phyloP scores from a whole-genome alignment of 1,284 basidiomycete species.

The Boletus sp. region DNA sequence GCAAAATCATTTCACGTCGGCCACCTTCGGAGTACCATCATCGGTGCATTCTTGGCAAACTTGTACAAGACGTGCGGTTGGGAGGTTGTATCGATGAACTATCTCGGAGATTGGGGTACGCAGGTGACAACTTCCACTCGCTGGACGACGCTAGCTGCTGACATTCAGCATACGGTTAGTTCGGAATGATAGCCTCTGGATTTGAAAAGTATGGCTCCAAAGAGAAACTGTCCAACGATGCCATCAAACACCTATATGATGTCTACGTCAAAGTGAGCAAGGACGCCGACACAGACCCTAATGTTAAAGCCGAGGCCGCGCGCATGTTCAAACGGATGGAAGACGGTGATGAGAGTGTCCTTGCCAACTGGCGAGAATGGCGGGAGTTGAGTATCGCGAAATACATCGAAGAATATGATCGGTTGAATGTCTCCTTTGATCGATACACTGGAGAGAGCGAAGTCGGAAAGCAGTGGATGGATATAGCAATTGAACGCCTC shows the following conservation, averaged over 20 bases:
- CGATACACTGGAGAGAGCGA: constrained; percentile 82
- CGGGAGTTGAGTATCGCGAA: constrained; percentile 89
- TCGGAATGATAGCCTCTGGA: constrained; percentile 87
- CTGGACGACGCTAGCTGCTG: background rate
- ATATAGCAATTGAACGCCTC: constrained; percentile 61
- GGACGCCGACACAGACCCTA: constrained; percentile 70
- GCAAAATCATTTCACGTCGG: constrained; percentile 99
- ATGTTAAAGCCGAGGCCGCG: constrained; percentile 81
- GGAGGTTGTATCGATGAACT: constrained; percentile 90
- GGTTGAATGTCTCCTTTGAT: constrained; percentile 91
- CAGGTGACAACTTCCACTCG: constrained; percentile 49
- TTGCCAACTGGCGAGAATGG: constrained; percentile 91
- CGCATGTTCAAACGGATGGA: constrained; percentile 97
- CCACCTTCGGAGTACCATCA: constrained; percentile 95
- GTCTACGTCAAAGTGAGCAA: constrained; percentile 94
- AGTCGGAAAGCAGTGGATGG: constrained; percentile 61
- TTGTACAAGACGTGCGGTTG: constrained; percentile 92
- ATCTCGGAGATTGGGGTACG: constrained; percentile 93
- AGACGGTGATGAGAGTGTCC: constrained; percentile 80
- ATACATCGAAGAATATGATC: constrained; percentile 87
- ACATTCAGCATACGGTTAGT: constrained; percentile 38
- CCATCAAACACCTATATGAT: constrained; percentile 93
- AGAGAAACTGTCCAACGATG: constrained; percentile 79
- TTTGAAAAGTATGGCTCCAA: constrained; percentile 91
- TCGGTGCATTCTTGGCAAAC: constrained; percentile 91